A percentile compares a stretch with the other conserved stretches of the same genome.
Conservation (phyloP, 106 monocot species). For the Triglochin maritima region DNA sequence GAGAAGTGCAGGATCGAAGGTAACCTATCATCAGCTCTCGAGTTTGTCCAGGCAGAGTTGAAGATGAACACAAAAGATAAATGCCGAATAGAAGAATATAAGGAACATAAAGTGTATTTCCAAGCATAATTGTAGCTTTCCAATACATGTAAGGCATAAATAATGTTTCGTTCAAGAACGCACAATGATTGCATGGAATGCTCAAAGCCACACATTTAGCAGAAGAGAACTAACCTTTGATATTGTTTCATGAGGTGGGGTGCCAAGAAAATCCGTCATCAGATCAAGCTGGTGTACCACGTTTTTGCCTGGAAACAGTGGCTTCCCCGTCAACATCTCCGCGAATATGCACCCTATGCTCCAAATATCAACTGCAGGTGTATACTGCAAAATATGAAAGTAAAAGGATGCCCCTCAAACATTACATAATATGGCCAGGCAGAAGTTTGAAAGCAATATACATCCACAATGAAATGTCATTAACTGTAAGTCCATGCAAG, state of each 20-base stretch:
- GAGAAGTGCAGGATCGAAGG: not conserved
- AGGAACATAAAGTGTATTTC: not conserved
- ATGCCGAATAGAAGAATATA: not conserved
- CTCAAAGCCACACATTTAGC: not conserved
- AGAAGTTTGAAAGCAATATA: not conserved
- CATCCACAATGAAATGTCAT: too few species aligned
- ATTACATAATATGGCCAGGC: not conserved
- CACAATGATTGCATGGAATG: too few species aligned
- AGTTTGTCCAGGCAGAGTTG: not conserved
- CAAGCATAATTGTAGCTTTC: not conserved
- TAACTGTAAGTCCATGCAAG: not conserved
- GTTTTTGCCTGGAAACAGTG: constrained; percentile 57
- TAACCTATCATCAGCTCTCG: not conserved
- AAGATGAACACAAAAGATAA: not conserved
- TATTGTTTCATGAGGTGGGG: constrained; percentile 39
- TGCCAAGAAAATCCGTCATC: constrained; percentile 58
- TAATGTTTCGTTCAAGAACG: too few species aligned
- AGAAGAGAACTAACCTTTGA: constrained; percentile 26
- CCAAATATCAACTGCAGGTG: constrained; percentile 65
- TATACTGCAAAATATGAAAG: constrained; percentile 35
- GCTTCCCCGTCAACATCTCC: constrained; percentile 43
- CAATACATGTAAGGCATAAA: not conserved
- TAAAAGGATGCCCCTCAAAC: not conserved
- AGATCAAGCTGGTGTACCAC: constrained; percentile 61
- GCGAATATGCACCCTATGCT: constrained; percentile 71